Base-by-base conservation (phyloP, 1,284 basidiomycete species). In the Ustilago sp. region DNA sequence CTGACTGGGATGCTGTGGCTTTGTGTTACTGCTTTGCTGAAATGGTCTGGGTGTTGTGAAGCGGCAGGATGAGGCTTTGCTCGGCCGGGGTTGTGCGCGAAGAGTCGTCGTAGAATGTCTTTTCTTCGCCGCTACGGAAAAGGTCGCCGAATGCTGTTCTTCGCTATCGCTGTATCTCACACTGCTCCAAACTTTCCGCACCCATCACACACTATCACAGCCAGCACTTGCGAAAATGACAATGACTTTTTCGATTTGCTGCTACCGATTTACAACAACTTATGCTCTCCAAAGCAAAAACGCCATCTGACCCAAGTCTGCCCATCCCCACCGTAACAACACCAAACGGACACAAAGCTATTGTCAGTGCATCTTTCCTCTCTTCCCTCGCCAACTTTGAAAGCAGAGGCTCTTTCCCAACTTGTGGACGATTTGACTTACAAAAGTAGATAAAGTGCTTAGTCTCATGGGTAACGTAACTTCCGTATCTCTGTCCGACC, bases 401-500 rank as follows among this genome's bases (percentile, higher is more conserved):
- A 28, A 15, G 38, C n/a, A 19, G 35, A 3, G 15, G 8, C 0
- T 28, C 23, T 28, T 28, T 28, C 23, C 23, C 23, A 28, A 3
- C 23, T 28, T 28, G 23, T 28, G 23, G 23, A 28, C 23, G 23
- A 28, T 28, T 28, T 28, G 23, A 80, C 84, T 71, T 62, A 86
- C 84, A 86, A 63, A 85, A 85, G 79, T 85, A 85, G 67, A 86
- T 84, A 59, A 86, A 86, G 59, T 86, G 80, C 61, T 83, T 80
- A 2, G 81, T 82, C 68, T 86, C 84, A 85, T 98, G 95, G 36
- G 95, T 98, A 54, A 98, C 95, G 86, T 95, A 98, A 88, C 93
- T 94, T 54, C 95, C 95, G 50, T 81, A 85, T 48, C 95, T 95
- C 89, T 96, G 97, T 68, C 95, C 95, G 38, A 98, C 95, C 76